phyloP scores from a whole-genome alignment of 257 asterid genomes.

The Thymus quinquecostatus region DNA sequence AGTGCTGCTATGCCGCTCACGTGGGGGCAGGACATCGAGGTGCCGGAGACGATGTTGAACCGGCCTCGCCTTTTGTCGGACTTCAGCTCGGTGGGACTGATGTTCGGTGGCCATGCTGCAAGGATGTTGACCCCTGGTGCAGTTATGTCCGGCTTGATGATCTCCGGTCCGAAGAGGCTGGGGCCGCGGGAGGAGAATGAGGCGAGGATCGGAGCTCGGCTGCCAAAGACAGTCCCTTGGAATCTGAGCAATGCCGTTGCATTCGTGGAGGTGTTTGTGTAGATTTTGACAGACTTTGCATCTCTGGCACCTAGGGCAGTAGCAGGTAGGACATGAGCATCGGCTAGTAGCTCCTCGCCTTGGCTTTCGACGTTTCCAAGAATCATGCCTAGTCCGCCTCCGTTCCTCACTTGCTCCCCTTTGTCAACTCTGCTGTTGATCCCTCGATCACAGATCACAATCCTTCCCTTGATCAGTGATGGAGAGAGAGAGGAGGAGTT shows the following conservation, averaged over 20 bases:
- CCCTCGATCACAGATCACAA: conserved; percentile 77
- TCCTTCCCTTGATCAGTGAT: conserved; percentile 55
- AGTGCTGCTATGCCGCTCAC: conserved; percentile 70
- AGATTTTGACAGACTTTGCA: conserved; percentile 43
- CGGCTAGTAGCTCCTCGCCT: conserved; percentile 70
- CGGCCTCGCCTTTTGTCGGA: conserved; percentile 53
- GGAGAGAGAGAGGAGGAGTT: conserved; percentile 58
- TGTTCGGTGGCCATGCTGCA: conserved; percentile 79
- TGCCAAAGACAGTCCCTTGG: conserved; percentile 46
- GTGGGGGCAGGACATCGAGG: conserved; percentile 90
- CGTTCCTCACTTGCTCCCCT: conserved; percentile 64
- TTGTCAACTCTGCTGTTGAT: conserved; percentile 55
- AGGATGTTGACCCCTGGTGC: conserved; percentile 81
- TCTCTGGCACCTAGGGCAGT: conserved; percentile 55
- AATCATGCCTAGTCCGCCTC: conserved; percentile 80
- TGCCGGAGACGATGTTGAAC: conserved; percentile 72
- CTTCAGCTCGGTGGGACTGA: conserved; percentile 57
- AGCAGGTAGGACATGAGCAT: conserved; percentile 71
- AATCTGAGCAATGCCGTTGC: conserved; percentile 57
- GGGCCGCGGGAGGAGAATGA: conserved; percentile 90
- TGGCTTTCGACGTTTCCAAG: conserved; percentile 46
- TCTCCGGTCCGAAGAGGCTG: conserved; percentile 46
- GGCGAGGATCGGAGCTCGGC: conserved; percentile 71
- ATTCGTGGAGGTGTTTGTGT: conserved; percentile 37
- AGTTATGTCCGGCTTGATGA: conserved; percentile 74